Evolutionary conservation across 495 filamentous ascomycete species (phyloP).

Genomic region (Cercophora newfieldiana): DNA sequence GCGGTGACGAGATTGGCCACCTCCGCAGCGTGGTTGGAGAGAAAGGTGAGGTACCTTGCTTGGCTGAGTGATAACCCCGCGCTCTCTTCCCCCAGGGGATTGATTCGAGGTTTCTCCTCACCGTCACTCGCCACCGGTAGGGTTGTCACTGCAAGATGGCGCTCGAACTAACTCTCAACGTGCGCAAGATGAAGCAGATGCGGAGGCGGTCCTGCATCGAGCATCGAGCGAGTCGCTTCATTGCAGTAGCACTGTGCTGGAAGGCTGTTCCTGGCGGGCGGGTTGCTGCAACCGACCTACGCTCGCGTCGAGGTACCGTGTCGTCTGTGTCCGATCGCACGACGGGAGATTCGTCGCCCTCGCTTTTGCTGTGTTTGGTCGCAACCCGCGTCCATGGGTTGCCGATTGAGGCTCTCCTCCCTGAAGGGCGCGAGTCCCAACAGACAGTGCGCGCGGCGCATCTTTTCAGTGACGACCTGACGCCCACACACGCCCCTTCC

Average conservation of each 20-base stretch:
- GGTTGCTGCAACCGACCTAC: background rate
- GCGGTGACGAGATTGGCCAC: background rate
- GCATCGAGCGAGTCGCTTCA: background rate
- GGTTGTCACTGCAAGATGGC: conserved; percentile 1
- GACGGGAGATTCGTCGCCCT: background rate
- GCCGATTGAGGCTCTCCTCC: conserved; percentile 14
- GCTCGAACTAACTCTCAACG: background rate
- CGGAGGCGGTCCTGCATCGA: background rate
- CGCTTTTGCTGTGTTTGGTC: conserved; percentile 1
- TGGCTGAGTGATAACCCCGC: conserved; percentile 1
- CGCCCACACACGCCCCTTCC: conserved; percentile 24
- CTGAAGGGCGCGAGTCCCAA: background rate
- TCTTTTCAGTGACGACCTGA: conserved; percentile 1
- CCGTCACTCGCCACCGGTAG: background rate
- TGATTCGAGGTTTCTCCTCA: background rate
- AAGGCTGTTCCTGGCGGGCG: background rate
- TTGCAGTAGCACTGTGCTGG: background rate
- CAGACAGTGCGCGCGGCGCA: conserved; percentile 11
- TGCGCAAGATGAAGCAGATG: conserved; percentile 4
- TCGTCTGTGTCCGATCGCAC: background rate
- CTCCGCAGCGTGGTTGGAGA: background rate
- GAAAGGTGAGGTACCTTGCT: too few species aligned
- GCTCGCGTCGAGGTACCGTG: background rate
- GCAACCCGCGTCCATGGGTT: conserved; percentile 1
- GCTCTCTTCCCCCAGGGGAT: too few species aligned